Evolutionary conservation across 805 yeast species (phyloP), one percentile per base, ranked within the genome.

Genomic region (Barnettozyma vustinii): DNA sequence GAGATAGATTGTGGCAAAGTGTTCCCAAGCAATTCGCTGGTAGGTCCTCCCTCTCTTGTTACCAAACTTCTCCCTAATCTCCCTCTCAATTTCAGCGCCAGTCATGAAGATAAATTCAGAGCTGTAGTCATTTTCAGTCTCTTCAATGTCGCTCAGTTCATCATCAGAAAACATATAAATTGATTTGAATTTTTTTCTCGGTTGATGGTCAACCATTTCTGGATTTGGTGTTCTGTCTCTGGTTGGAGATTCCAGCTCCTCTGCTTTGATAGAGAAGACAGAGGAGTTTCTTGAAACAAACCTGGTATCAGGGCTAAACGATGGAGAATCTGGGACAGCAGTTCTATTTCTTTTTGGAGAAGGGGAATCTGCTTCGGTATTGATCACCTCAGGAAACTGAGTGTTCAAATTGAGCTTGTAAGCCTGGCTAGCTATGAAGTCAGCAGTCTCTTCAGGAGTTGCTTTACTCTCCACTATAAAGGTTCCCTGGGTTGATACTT

Each of bases 391-490:
- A 21, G 30, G 44, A 8, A n/a, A 35, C 37, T 37, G 20, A 15
- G 41, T 47, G 8, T 19, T 30, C 25, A 42, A 19, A n/a, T 40
- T 48, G 9, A 36, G 37, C 13, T 44, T 44, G 15, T 26, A 27
- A 3, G 27, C 21, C n/a, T 37, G 19, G 25, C 13, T 30, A 10
- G 26, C n/a, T 23, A 40, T 36, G 33, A 44, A 44, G 9, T 20
- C 26, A 13, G 30, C 19, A 12, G 45, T 37, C 19, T 48, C 51
- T 21, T 48, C 39, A 2, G 18, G 25, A 20, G 48, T 37, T 4
- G 50, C 52, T 16, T 44, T 46, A 15, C 56, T 52, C 44, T 48
- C 19, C 10, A 55, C 40, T 40, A 32, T 41, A n/a, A 56, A 55
- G 8, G 56, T 53, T 9, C 52, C 52, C 10, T 52, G 49, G 2